Evolutionary conservation across 75 land plant genomes (phyloP).

Genomic region (Cupressus sempervirens): DNA sequence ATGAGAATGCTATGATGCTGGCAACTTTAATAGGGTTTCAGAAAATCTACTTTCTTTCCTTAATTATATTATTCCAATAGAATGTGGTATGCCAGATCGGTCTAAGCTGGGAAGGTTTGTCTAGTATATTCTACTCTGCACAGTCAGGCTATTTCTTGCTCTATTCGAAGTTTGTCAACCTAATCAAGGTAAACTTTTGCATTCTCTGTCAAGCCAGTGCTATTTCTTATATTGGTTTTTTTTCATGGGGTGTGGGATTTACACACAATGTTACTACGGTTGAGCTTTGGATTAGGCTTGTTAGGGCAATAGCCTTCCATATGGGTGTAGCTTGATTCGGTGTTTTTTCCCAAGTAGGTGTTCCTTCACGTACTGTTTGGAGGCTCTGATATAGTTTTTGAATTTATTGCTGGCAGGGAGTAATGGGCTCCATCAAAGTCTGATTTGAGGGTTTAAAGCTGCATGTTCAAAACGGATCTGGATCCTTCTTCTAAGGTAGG

Average conservation of each 20-base stretch:
- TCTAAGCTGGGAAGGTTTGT: neutral
- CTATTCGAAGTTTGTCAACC: neutral
- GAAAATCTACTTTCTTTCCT: neutral
- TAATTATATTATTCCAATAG: neutral
- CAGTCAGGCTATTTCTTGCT: neutral
- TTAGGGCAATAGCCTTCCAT: neutral
- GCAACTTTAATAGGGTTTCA: conserved; percentile 1
- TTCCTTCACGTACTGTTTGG: neutral
- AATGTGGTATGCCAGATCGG: conserved; percentile 4
- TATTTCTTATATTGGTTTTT: neutral
- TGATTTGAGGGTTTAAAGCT: conserved; percentile 6
- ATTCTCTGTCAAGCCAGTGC: neutral
- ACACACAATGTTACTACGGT: neutral
- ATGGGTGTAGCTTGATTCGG: conserved; percentile 3
- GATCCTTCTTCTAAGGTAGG: neutral
- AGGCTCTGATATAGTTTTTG: neutral
- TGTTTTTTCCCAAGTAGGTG: neutral
- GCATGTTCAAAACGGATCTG: neutral
- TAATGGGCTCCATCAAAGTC: neutral
- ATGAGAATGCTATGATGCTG: conserved; percentile 1
- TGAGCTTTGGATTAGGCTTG: neutral
- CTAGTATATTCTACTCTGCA: neutral
- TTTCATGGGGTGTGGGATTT: neutral
- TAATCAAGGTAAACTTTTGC: neutral
- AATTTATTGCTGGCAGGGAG: neutral